These are phyloP conservation scores for Populus davidiana DNA, from an alignment of 345 rosid species.

Conservation along the genomic window DNA sequence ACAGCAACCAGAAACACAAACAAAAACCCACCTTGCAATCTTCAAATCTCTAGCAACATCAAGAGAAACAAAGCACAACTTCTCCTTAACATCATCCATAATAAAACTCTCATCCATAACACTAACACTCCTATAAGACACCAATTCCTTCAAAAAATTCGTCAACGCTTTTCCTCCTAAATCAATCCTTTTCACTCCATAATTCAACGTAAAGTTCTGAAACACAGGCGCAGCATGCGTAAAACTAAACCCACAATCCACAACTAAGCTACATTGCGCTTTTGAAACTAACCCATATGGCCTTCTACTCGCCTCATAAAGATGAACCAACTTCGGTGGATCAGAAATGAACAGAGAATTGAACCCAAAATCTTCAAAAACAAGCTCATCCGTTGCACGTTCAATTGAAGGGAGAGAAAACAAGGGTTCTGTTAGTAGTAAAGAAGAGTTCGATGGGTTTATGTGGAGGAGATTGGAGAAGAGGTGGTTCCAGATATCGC, in stretches of 20 bases:
- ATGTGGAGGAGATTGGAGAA: constrained; percentile 60
- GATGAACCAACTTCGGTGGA: constrained; percentile 71
- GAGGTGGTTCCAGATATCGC: constrained; percentile 87
- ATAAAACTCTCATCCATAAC: constrained; percentile 82
- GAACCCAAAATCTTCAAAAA: constrained; percentile 89
- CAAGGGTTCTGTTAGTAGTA: constrained; percentile 77
- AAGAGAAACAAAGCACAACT: constrained; percentile 84
- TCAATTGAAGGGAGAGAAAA: constrained; percentile 69
- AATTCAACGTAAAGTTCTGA: constrained; percentile 63
- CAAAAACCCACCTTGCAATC: constrained; percentile 41
- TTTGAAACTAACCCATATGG: constrained; percentile 54
- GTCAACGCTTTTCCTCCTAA: constrained; percentile 92
- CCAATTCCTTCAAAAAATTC: constrained; percentile 81
- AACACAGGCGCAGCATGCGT: constrained; percentile 82
- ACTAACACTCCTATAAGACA: constrained; percentile 73
- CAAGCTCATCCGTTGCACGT: constrained; percentile 80
- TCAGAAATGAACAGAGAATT: constrained; percentile 60
- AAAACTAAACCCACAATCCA: constrained; percentile 88
- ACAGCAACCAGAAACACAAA: background rate
- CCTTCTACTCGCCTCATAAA: constrained; percentile 70
- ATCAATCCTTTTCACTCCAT: constrained; percentile 79
- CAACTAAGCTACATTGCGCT: constrained; percentile 76
- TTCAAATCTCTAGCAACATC: constrained; percentile 65
- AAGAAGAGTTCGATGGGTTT: constrained; percentile 53
- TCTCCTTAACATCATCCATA: constrained; percentile 93